Percentiles rank a stretch among this genome's conserved stretches.
Evolutionary conservation across 2,329 filamentous ascomycete genomes (phyloP).

Genomic region (Colletotrichum caudatum): DNA sequence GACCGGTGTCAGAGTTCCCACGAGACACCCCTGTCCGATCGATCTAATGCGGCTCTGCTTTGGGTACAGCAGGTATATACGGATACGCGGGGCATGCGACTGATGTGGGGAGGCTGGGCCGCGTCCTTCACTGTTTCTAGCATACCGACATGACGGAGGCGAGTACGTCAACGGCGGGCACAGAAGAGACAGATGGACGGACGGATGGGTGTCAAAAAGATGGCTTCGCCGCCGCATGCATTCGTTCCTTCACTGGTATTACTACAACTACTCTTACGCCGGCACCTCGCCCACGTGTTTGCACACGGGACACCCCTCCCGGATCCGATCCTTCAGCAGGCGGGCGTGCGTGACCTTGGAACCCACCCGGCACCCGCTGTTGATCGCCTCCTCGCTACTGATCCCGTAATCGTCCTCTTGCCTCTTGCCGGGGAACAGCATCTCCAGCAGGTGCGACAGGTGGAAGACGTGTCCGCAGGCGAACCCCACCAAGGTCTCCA

Average conservation of each 20-base stretch:
- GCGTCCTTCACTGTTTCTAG: neutral
- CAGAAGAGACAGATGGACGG: too few species aligned
- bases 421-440: constrained; percentile 59
- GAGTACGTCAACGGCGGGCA: too few species aligned
- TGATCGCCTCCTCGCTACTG: constrained; percentile 56
- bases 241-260: constrained; percentile 12
- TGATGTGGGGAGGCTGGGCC: neutral
- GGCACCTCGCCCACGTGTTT: constrained; percentile 32
- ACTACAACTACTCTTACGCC: constrained; percentile 11
- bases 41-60: neutral
- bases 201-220: constrained; percentile 1
- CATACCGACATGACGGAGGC: neutral
- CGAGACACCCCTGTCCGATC: neutral
- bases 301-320: constrained; percentile 74
- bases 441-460: constrained; percentile 75
- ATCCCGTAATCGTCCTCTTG: constrained; percentile 62
- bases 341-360: constrained; percentile 90
- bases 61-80: too few species aligned
- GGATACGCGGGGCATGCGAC: neutral
- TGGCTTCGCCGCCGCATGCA: constrained; percentile 30
- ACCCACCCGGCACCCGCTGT: constrained; percentile 75
- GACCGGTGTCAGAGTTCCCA: neutral
- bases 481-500: constrained; percentile 82
- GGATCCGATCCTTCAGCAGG: constrained; percentile 77
- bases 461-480: constrained; percentile 88